Percentiles rank a stretch among this genome's conserved stretches.
Evolutionary conservation across 83 land plant species (phyloP).

Genomic region (Larix sibirica): DNA sequence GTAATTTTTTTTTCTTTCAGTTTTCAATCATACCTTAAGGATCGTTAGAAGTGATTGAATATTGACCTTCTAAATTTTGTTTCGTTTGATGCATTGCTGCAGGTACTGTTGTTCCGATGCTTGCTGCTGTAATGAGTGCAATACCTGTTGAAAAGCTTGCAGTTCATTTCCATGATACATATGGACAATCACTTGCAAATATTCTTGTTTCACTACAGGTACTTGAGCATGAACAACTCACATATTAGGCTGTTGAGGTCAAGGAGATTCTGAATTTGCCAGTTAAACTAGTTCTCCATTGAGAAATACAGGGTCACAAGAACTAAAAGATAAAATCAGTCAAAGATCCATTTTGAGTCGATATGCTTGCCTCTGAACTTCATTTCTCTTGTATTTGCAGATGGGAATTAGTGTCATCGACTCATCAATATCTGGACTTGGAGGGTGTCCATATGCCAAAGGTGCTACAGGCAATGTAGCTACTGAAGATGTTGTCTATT

Average conservation of each 20-base stretch:
- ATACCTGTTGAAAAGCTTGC: slow-evolving; percentile 90
- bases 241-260: background rate
- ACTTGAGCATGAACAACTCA: slow-evolving; percentile 6
- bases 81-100: background rate
- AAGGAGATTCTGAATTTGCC: background rate
- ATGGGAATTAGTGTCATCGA: slow-evolving; percentile 90
- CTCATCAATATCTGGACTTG: slow-evolving; percentile 91
- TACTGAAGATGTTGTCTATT: slow-evolving; percentile 92
- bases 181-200: slow-evolving; percentile 94
- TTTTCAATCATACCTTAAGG: background rate
- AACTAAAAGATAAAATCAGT: background rate
- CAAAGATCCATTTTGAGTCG: background rate
- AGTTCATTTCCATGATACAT: slow-evolving; percentile 97
- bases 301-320: background rate
- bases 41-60: background rate
- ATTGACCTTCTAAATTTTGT: background rate
- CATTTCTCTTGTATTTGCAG: slow-evolving; percentile 35
- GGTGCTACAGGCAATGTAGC: slow-evolving; percentile 99
- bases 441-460: slow-evolving; percentile 97
- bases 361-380: background rate
- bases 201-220: slow-evolving; percentile 91
- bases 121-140: slow-evolving; percentile 90
- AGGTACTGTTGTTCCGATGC: slow-evolving; percentile 94
- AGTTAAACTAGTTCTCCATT: background rate
- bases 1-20: background rate